phyloP scores from a whole-genome alignment of 1,284 basidiomycete genomes.

The Ceratobasidium sp. region DNA sequence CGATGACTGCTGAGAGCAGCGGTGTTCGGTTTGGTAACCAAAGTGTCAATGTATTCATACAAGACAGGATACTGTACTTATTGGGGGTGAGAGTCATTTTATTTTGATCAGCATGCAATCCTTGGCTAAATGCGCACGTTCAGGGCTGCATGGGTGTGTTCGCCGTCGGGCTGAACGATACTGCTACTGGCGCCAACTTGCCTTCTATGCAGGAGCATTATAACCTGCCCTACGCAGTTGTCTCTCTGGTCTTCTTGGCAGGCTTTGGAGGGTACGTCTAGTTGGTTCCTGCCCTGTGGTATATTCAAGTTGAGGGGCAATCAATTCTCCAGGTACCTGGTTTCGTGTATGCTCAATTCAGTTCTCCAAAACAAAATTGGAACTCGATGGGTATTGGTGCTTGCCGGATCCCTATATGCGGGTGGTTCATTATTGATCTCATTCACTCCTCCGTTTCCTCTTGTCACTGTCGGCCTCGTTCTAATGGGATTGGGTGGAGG shows the following conservation, averaged over 20 bases:
- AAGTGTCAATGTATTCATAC: conserved; percentile 1
- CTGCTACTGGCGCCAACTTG: conserved; percentile 30
- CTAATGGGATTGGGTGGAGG: conserved; percentile 28
- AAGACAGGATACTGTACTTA: conserved; percentile 17
- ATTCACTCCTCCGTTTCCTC: conserved; percentile 21
- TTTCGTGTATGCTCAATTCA: conserved; percentile 25
- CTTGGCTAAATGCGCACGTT: background rate
- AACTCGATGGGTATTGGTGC: conserved; percentile 8
- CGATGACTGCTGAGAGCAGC: background rate
- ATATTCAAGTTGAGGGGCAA: background rate
- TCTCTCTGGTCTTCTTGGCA: conserved; percentile 21
- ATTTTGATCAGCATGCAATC: background rate
- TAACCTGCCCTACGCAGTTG: conserved; percentile 1
- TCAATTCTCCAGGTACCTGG: background rate
- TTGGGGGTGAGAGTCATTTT: conserved; percentile 6
- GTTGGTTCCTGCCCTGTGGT: background rate
- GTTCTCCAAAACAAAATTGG: conserved; percentile 21
- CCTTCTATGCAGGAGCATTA: conserved; percentile 24
- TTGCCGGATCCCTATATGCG: conserved; percentile 7
- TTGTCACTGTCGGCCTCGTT: conserved; percentile 3
- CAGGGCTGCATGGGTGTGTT: conserved; percentile 27
- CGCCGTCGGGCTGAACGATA: conserved; percentile 24
- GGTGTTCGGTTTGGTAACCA: background rate
- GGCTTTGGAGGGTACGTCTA: conserved; percentile 20
- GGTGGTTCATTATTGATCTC: conserved; percentile 12